phyloP scores from a whole-genome alignment of 106 monocot species.

The Gastrodia elata region DNA sequence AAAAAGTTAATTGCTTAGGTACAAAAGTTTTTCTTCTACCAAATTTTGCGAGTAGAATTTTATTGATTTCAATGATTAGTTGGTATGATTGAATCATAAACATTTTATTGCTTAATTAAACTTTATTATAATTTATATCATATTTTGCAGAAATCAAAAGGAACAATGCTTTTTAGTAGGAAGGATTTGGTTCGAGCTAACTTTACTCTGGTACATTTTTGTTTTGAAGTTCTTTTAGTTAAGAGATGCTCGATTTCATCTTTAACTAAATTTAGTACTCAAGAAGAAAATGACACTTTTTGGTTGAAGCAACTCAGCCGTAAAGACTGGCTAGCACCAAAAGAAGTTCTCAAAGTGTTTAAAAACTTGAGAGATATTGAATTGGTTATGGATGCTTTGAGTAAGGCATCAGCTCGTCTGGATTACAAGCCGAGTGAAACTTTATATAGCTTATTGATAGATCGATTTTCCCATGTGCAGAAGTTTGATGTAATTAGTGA shows the following conservation, averaged over 20 bases:
- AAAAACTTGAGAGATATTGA: conserved; percentile 39
- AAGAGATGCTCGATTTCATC: conserved; percentile 15
- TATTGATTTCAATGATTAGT: too few relatives aligned
- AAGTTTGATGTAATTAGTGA: conserved; percentile 40
- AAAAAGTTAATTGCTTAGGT: too few relatives aligned
- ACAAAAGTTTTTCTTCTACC: too few relatives aligned
- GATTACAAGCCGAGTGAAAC: conserved; percentile 78
- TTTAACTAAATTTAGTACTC: conserved; percentile 14
- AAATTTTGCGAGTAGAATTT: too few relatives aligned
- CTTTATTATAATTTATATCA: conserved; percentile 1
- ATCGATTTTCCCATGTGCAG: conserved; percentile 37
- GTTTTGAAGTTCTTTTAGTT: neutral
- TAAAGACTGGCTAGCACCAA: conserved; percentile 85
- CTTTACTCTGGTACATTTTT: neutral
- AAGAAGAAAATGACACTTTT: conserved; percentile 29
- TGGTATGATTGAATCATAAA: neutral
- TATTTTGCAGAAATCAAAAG: neutral
- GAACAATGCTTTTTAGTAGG: neutral
- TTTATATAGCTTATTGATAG: conserved; percentile 51
- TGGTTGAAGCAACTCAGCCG: conserved; percentile 56
- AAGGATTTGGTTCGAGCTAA: neutral
- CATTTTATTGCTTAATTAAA: neutral
- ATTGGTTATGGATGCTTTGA: conserved; percentile 31
- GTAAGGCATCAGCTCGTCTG: conserved; percentile 36
- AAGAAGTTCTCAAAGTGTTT: conserved; percentile 72